Evolutionary conservation across 169 alveolate genomes (phyloP), one percentile per base, ranked within the genome.

Genomic region (Pseudocohnilembus persalinus): DNA sequence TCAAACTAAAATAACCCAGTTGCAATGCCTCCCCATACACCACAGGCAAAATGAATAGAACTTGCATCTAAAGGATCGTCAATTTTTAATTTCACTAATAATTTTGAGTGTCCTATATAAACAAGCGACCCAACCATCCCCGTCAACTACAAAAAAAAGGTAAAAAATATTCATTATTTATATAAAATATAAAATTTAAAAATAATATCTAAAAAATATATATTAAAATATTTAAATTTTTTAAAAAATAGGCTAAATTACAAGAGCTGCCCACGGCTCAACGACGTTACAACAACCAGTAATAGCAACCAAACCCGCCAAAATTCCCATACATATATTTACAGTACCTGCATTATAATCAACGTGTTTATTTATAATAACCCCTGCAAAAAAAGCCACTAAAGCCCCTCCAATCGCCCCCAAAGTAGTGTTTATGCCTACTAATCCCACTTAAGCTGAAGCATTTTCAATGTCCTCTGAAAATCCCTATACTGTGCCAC

Each of bases 191-290:
- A n/a, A n/a, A n/a, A n/a, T n/a, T n/a, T n/a, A n/a, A n/a, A n/a
- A n/a, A n/a, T n/a, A n/a, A n/a, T n/a, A n/a, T n/a, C n/a, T n/a
- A n/a, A 49, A 49, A 49, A 49, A 49, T 11, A 11, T 49, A 49
- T 49, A 49, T 4, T 49, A 49, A 49, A 49, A 49, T 11, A 49
- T 49, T 49, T 11, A 49, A 49, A 20, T 11, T 4, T 49, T 49
- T 49, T 49, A 49, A 49, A 49, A 4, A 49, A 20, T 11, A 49
- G 68, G 20, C 4, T 11, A 49, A 28, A 89, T 82, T n/a, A 83
- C 68, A 30, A 84, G 16, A n/a, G 93, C 90, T 35, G 90, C 93
- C 93, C 93, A 89, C 6, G 90, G 90, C 77, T 84, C 88, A 20
- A 89, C 88, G 32, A 74, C 76, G 68, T 80, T 87, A 72, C 88